Percentiles rank a stretch among this genome's conserved stretches.
These are phyloP conservation scores for Russula vinacea DNA, from an alignment of 768 basidiomycete genomes.

Conservation along the genomic window DNA sequence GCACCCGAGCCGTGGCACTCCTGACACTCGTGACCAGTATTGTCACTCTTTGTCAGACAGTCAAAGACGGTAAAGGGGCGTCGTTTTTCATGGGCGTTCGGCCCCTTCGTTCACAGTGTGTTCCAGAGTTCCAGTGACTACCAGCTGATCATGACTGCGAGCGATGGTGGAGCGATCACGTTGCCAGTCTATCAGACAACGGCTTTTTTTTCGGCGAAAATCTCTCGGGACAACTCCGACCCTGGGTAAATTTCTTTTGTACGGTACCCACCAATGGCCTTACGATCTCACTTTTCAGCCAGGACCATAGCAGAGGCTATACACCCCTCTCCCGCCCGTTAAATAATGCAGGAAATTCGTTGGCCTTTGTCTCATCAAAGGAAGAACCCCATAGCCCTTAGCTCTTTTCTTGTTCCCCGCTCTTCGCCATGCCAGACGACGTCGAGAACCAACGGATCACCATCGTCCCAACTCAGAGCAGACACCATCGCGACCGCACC, in stretches of 20 bases:
- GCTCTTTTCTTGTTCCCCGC: not conserved
- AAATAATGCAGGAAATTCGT: not conserved
- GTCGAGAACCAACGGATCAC: conserved; percentile 19
- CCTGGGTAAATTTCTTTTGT: not conserved
- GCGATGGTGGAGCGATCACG: too few relatives aligned
- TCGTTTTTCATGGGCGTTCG: too few relatives aligned
- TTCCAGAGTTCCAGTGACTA: too few relatives aligned
- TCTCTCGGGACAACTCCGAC: not conserved
- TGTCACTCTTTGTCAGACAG: too few relatives aligned
- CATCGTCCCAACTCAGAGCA: not conserved
- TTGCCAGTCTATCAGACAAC: too few relatives aligned
- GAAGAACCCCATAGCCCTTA: not conserved
- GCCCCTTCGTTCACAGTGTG: too few relatives aligned
- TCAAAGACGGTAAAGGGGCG: too few relatives aligned
- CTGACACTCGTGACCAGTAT: too few relatives aligned
- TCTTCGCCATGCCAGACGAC: conserved; percentile 13
- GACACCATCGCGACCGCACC: not conserved
- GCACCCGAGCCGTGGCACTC: too few relatives aligned
- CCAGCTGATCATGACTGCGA: too few relatives aligned
- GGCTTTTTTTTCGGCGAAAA: too few relatives aligned
- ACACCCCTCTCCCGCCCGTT: not conserved
- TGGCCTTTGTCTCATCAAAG: not conserved
- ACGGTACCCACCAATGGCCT: not conserved
- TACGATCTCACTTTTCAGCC: not conserved
- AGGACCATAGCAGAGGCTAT: not conserved